Evolutionary conservation across 2,329 filamentous ascomycete genomes (phyloP), one percentile per base, ranked within the genome.

Genomic region (Alternaria sp.): DNA sequence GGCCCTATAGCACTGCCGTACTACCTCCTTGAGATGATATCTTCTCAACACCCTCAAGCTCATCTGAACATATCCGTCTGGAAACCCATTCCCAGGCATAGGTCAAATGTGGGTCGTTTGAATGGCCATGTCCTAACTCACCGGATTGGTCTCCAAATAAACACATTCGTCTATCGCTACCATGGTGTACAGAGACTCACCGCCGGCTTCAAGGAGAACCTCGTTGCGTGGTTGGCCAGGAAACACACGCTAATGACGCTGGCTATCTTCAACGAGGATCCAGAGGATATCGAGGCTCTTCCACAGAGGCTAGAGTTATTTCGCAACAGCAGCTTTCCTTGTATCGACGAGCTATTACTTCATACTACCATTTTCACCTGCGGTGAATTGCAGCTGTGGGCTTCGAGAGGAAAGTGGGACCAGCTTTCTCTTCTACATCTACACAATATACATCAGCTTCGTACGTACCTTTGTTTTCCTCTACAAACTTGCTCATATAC

Each of bases 361-460:
- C 15, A 26, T 20, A 45, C 45, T 15, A 25, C 58, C 6, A 26
- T 63, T 6, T 63, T 63, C 50, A 60, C 56, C 5, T 30, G n/a
- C 26, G 14, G 15, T 28, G 61, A 63, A 37, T 45, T 63, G 21
- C 26, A 33, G 21, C 26, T 60, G 28, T 63, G 61, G 61, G 61
- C 49, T 30, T 30, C 50, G 8, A 37, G 30, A n/a, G 37, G 30
- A 43, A 45, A 51, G 30, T 63, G 61, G 61, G 18, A 56, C 12
- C 12, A 49, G 6, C 44, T 63, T 18, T 44, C 37, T 44, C 14
- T 60, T 12, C 41, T 56, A 10, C 41, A 56, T 20, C 14, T 56
- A n/a, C 33, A 11, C 54, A 47, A 43, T n/a, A 43, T 41, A 49
- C 37, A 41, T n/a, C 30, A 25, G 21, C 37, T 61, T 57, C 30